Evolutionary conservation across 495 filamentous ascomycete species (phyloP), one percentile per base, ranked within the genome.

Genomic region (Aspergillus sclerotiicarbonarius): DNA sequence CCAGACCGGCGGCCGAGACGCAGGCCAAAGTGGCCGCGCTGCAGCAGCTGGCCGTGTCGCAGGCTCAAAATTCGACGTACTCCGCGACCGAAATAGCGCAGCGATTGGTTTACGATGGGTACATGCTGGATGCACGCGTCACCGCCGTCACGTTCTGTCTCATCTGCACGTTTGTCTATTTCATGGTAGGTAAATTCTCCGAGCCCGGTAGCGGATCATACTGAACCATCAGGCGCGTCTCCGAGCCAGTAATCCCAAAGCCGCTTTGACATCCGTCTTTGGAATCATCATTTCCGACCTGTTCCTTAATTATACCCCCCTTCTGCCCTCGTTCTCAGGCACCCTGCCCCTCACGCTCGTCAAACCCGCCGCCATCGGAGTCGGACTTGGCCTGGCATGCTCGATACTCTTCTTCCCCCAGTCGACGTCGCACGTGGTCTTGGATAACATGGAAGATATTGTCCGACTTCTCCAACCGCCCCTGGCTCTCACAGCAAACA

Each of bases 71-170:
- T 61, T 51, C 65, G n/a, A 75, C 69, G 6, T 60, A 65, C 10
- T 46, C 61, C 3, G 20, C 70, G 19, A 50, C 66, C 19, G 25
- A 31, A 13, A 61, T 67, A 0, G 59, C 67, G 6, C 60, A 70
- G 53, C 39, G 51, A 8, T 51, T 78, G 7, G 30, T 78, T 31
- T 78, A 67, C 33, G 56, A 66, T 16, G 75, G 75, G 4, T 69
- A 56, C 29, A 76, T 78, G 75, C 64, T 78, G 30, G 75, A 78
- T 61, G 60, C 70, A 19, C 72, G 75, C 7, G 72, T 78, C 0
- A 65, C 72, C 0, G 70, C 62, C 7, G 63, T 76, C 13, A 67
- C 66, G 8, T 75, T 66, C 48, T 74, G 66, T 25, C 55, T 76
- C 3, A 63, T 72, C 15, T 75, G 71, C 41, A 15, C 70, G 1